These are phyloP conservation scores for Cutaneotrichosporon mucoides DNA, from an alignment of 1,284 basidiomycete species.

Conservation along the genomic window DNA sequence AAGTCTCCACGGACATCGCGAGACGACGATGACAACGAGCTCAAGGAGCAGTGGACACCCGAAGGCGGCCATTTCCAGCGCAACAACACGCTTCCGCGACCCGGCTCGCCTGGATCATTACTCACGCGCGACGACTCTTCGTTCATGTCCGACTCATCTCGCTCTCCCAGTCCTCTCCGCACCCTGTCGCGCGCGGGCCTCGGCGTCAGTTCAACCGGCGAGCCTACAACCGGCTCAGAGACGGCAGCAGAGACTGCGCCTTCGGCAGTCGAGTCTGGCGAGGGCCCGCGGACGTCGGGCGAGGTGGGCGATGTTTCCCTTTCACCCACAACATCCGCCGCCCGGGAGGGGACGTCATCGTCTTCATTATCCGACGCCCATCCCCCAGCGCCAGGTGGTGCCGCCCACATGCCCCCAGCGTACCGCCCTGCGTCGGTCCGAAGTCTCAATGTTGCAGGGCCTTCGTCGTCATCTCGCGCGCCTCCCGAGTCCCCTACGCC, in stretches of 20 bases:
- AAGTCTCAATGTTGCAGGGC: constrained; percentile 9
- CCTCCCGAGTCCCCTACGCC: not conserved
- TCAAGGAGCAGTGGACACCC: not conserved
- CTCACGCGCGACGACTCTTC: constrained; percentile 4
- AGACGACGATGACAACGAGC: not conserved
- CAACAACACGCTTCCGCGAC: not conserved
- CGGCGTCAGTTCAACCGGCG: not conserved
- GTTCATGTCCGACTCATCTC: constrained; percentile 1
- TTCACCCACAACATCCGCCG: not conserved
- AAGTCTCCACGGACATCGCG: constrained; percentile 10
- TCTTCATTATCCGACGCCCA: not conserved
- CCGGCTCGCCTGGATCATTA: not conserved
- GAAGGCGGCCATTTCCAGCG: not conserved
- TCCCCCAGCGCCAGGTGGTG: constrained; percentile 1
- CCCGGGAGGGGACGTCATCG: not conserved
- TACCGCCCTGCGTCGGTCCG: constrained; percentile 45
- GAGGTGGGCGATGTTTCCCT: not conserved
- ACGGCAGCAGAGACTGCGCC: not conserved
- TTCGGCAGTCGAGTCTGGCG: not conserved
- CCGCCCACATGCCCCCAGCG: constrained; percentile 37
- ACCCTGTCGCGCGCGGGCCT: not conserved
- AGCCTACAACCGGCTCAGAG: not conserved
- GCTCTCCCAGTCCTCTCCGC: not conserved
- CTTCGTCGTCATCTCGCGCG: constrained; percentile 10
- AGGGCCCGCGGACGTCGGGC: not conserved